phyloP scores from a whole-genome alignment of 1,139 yeast species.

The Pneumocystis wakefieldiae region DNA sequence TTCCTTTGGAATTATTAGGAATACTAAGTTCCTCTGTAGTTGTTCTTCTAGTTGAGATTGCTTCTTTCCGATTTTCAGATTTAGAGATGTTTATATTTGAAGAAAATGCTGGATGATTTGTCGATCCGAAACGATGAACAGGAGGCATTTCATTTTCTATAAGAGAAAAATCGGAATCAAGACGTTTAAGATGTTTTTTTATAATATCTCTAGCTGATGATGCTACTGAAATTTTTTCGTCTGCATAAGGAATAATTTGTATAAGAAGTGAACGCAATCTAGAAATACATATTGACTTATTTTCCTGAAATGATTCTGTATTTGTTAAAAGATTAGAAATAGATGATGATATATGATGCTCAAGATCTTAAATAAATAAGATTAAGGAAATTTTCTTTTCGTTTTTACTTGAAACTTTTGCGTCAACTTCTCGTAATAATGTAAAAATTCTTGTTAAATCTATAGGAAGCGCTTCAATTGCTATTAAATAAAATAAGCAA shows the following conservation, averaged over 20 bases:
- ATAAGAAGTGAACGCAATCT: conserved; percentile 26
- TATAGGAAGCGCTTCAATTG: conserved; percentile 75
- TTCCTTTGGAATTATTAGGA: conserved; percentile 6
- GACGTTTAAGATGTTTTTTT: conserved; percentile 49
- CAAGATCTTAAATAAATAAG: conserved; percentile 27
- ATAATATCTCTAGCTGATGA: conserved; percentile 75
- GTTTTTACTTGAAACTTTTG: conserved; percentile 50
- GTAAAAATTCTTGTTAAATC: conserved; percentile 80
- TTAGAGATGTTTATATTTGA: conserved; percentile 56
- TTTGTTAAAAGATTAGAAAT: conserved; percentile 28
- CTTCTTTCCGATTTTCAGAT: conserved; percentile 77
- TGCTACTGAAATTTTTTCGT: conserved; percentile 95
- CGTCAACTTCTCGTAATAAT: conserved; percentile 79
- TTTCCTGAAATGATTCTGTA: conserved; percentile 10
- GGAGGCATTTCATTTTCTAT: conserved; percentile 47
- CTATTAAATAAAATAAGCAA: background rate
- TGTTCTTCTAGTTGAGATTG: conserved; percentile 75
- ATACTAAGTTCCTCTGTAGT: conserved; percentile 18
- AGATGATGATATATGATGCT: conserved; percentile 42
- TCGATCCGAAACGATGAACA: conserved; percentile 36
- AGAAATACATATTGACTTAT: conserved; percentile 10
- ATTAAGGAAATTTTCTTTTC: conserved; percentile 36
- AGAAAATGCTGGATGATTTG: conserved; percentile 65
- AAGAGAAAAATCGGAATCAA: conserved; percentile 64
- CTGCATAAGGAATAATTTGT: conserved; percentile 81